Base-by-base conservation (phyloP, 106 monocot species). In the Vanilla planifolia region DNA sequence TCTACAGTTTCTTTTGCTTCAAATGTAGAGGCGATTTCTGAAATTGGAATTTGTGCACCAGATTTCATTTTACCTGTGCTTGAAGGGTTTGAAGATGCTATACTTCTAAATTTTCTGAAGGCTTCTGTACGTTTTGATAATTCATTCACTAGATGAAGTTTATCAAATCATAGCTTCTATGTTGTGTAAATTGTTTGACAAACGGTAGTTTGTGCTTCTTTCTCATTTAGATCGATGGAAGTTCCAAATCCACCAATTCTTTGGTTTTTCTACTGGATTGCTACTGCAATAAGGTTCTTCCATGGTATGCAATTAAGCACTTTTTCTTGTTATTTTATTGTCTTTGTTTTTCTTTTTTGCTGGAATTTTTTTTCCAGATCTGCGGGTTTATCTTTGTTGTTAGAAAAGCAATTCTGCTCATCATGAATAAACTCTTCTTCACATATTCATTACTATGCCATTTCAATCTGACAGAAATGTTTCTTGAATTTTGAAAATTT, bases 261-360 rank as follows among this genome's bases (percentile, higher is more conserved):
- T 67, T 88, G 60, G 47, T 79, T 75, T 61, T 64, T 68, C 43
- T 92, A 16, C 76, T 92, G 43, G 50, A 88, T 37, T 92, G 77
- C 52, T 98, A 92, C 69, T 79, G 77, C 41, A 67, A 46, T 55
- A 67, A 73, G 33, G 72, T 98, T 48, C 79, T 98, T 70, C 66
- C 83, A 55, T 73, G 98, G 98, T 98, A 92, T 50, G 80, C 15
- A 58, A 20, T 41, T 57, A n/a, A n/a, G 6, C 20, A 5, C 33
- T 25, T 19, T 16, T 17, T 5, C 32, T 28, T 53, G 29, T 53
- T 53, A 22, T 5, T 5, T 53, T 53, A 16, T 32, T 15, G 16
- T 53, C 16, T 16, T 53, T 27, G 30, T 52, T 52, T 53, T 53
- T 16, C 4, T 53, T 29, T 6, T 0, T 1, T 50, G 40, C 2